A percentile compares a stretch with the other conserved stretches of the same genome.
Evolutionary conservation across 306 rosid species (phyloP).

Genomic region (Dryas octopetala): DNA sequence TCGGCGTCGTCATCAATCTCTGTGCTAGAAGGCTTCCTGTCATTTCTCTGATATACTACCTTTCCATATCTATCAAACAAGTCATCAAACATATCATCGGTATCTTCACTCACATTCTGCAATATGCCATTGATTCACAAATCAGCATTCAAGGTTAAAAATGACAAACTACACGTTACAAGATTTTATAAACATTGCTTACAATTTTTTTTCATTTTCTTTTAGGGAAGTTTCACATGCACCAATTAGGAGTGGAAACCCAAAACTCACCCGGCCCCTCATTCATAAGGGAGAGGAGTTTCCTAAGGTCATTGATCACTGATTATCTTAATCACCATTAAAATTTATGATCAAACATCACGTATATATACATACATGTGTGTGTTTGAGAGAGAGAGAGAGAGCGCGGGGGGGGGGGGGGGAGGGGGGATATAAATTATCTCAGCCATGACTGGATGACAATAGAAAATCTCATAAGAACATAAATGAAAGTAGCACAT

Average conservation of each 20-base stretch:
- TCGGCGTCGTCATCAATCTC: conserved; percentile 93
- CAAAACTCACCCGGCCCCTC: neutral
- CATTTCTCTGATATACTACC: conserved; percentile 70
- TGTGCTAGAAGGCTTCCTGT: conserved; percentile 56
- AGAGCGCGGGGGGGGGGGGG: no score
- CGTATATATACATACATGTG: no score
- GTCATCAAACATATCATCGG: conserved; percentile 85
- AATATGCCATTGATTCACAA: conserved; percentile 19
- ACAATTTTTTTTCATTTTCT: neutral
- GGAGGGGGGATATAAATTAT: no score
- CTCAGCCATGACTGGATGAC: no score
- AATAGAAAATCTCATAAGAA: no score
- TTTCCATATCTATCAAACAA: conserved; percentile 78
- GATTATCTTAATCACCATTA: neutral
- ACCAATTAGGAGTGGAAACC: neutral
- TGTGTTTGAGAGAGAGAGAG: no score
- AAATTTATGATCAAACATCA: neutral
- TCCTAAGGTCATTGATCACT: neutral
- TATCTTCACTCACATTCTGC: conserved; percentile 75
- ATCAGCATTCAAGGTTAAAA: conserved; percentile 7
- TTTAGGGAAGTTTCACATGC: neutral
- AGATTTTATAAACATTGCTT: neutral
- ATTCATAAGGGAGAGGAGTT: neutral
- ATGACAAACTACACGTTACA: neutral
- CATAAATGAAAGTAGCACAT: neutral